Conservation (phyloP, 176 grass and related monocot genomes). For the Leersia perrieri region DNA sequence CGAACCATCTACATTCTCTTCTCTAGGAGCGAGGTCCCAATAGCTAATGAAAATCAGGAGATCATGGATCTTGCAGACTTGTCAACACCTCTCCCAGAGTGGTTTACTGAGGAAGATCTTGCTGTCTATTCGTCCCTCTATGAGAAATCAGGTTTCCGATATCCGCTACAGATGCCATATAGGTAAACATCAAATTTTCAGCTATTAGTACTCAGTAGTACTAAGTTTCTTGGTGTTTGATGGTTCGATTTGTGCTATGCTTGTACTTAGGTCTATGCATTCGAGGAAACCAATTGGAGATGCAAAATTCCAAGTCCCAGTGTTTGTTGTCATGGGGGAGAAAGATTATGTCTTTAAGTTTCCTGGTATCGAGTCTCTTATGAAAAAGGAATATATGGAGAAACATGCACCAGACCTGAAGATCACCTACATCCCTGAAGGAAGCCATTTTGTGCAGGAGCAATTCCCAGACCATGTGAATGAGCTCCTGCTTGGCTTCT, state of each 20-base stretch:
- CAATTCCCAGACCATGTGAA: conserved; percentile 70
- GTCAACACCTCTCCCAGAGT: conserved; percentile 48
- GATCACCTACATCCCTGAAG: conserved; percentile 62
- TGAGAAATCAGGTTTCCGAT: conserved; percentile 60
- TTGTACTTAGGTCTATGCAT: conserved; percentile 28
- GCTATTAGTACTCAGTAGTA: neutral
- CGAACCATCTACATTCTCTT: too few species aligned
- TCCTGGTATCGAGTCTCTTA: conserved; percentile 32
- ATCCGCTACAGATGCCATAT: conserved; percentile 74
- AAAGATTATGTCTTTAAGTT: conserved; percentile 68
- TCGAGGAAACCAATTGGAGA: conserved; percentile 2
- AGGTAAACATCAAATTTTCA: conserved; percentile 39
- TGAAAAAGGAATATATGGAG: conserved; percentile 44
- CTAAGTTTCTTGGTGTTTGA: neutral
- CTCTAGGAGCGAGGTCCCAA: too few species aligned
- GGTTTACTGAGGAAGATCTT: conserved; percentile 68
- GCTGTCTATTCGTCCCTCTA: conserved; percentile 49
- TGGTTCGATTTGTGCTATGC: neutral
- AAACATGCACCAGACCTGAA: conserved; percentile 61
- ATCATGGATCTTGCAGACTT: conserved; percentile 59
- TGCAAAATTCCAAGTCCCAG: conserved; percentile 55
- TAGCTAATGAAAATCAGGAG: conserved; percentile 37
- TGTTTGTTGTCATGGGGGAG: conserved; percentile 60
- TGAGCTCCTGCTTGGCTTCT: conserved; percentile 47
- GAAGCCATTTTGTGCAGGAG: conserved; percentile 69